phyloP scores from a whole-genome alignment of 2,329 filamentous ascomycete genomes.

The Ophiocordyceps camponoti-saundersi region DNA sequence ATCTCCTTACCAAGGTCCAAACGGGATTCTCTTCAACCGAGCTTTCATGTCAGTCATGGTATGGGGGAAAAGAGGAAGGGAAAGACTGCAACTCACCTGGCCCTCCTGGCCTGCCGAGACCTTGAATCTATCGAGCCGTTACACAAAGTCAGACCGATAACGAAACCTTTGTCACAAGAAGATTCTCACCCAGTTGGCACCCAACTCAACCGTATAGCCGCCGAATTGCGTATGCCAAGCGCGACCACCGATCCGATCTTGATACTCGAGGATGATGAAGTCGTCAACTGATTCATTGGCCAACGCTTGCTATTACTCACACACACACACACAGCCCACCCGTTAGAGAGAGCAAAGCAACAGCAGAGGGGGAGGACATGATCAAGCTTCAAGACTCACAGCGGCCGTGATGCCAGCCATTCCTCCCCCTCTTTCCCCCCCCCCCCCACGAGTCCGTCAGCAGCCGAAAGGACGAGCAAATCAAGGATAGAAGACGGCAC shows the following conservation, averaged over 20 bases:
- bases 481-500: not conserved
- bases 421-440: constrained; percentile 28
- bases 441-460: not conserved
- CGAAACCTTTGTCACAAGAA: no score
- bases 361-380: not conserved
- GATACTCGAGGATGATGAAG: constrained; percentile 49
- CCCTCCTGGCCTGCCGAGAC: constrained; percentile 8
- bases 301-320: constrained; percentile 29
- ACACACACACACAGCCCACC: no score
- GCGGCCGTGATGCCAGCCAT: constrained; percentile 47
- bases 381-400: constrained; percentile 2
- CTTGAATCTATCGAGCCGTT: constrained; percentile 4
- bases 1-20: constrained; percentile 32
- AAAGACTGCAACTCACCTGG: constrained; percentile 5
- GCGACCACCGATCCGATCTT: constrained; percentile 44
- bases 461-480: no score
- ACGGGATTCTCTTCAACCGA: constrained; percentile 35
- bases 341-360: not conserved
- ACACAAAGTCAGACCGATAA: not conserved
- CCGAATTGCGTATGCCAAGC: constrained; percentile 42
- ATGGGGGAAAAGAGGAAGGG: not conserved
- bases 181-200: constrained; percentile 44
- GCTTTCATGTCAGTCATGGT: not conserved
- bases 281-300: constrained; percentile 42
- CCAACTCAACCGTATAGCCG: constrained; percentile 41